phyloP scores from a whole-genome alignment of 2,329 filamentous ascomycete species.

The Hypoxylon sp. region DNA sequence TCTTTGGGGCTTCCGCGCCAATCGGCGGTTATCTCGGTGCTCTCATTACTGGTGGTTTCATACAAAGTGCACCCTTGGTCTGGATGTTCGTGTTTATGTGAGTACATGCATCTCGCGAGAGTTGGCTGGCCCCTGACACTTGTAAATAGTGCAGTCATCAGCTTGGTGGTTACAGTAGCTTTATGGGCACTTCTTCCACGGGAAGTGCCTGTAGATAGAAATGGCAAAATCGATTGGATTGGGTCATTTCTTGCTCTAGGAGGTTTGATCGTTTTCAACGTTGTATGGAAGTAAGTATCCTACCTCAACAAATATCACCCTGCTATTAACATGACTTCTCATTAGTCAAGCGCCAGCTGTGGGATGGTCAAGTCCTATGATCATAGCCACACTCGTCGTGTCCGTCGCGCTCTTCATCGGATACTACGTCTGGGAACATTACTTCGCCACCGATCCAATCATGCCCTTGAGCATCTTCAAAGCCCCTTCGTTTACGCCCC shows the following conservation, averaged over 20 bases:
- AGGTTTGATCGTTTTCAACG: slow-evolving; percentile 64
- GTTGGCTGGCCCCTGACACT: background rate
- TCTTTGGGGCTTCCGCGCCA: slow-evolving; percentile 65
- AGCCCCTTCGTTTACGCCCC: slow-evolving; percentile 60
- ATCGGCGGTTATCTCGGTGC: slow-evolving; percentile 62
- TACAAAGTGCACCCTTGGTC: slow-evolving; percentile 55
- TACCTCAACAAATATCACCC: background rate
- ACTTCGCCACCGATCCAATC: slow-evolving; percentile 59
- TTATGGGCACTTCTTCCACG: slow-evolving; percentile 37
- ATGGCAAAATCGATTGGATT: slow-evolving; percentile 59
- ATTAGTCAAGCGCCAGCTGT: slow-evolving; percentile 60
- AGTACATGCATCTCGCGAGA: slow-evolving; percentile 19
- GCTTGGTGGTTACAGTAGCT: slow-evolving; percentile 32
- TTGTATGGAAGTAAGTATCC: slow-evolving; percentile 65
- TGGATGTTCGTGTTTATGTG: slow-evolving; percentile 61
- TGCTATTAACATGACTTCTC: slow-evolving; percentile 1
- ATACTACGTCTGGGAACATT: slow-evolving; percentile 59
- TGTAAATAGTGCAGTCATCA: slow-evolving; percentile 38
- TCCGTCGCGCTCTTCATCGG: slow-evolving; percentile 30
- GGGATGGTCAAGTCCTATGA: slow-evolving; percentile 62
- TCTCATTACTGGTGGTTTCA: slow-evolving; percentile 52
- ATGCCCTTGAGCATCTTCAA: slow-evolving; percentile 63
- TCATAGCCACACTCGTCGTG: slow-evolving; percentile 57
- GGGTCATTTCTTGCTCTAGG: slow-evolving; percentile 59
- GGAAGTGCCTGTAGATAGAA: slow-evolving; percentile 54